Base-by-base conservation (phyloP, 2,329 filamentous ascomycete genomes). In the Aureobasidium zeae region DNA sequence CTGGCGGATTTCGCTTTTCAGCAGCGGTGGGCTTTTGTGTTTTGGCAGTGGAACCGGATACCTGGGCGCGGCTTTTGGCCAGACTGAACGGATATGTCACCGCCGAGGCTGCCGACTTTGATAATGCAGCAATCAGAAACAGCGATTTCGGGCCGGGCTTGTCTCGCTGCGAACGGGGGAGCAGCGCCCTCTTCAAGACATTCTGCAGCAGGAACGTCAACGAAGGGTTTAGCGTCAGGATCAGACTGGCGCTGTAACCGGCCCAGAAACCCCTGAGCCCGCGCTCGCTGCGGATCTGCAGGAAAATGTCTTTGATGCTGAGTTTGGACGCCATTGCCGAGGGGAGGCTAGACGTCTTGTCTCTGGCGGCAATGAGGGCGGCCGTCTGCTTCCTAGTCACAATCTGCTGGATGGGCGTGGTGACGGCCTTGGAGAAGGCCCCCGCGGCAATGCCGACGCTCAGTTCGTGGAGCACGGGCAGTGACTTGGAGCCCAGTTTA, bases 201-300 rank as follows among this genome's bases (percentile, higher is more conserved):
- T 86, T 80, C 56, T 93, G 85, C 21, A 94, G 67, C 52, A 89
- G 79, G 58, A 94, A 88, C 0, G 88, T 94, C 50, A 94, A 73
- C 51, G 82, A 81, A 1, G 88, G 87, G 55, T 94, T 94, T 20
- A 94, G 69, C 1, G 87, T 88, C 38, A 94, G 65, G 28, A 94
- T 71, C 46, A 94, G 62, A 16, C 76, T 81, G 2, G 86, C 86
- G 15, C 83, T 85, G 60, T 94, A 94, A 0, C 87, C 87, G 0
- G 86, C 81, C 88, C 87, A 94, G 54, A 94, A 81, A 2, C 86
- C 86, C 32, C 68, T 58, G 8, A 87, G 48, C 0, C 87, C 86
- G 52, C 81, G 83, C 57, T 89, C 81, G 2, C 66, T 56, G 29
- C 68, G 65, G 48, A 93, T 88, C 30, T 75, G 70, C 1, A 67